phyloP scores from a whole-genome alignment of 2,329 filamentous ascomycete genomes.

The Grosmannia huntii region DNA sequence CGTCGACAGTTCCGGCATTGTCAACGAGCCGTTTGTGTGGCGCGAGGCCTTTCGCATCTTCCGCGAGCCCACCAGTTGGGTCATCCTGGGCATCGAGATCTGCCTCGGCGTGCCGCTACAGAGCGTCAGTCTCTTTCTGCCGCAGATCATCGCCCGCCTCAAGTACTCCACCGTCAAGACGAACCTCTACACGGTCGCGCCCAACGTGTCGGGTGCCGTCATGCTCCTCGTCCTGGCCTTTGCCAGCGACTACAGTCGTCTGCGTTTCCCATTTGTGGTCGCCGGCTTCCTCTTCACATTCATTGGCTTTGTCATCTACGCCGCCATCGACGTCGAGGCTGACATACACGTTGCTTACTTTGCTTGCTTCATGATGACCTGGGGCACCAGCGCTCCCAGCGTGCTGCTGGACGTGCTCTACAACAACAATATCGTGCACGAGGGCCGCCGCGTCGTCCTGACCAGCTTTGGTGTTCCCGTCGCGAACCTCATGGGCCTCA shows the following conservation, averaged over 20 bases:
- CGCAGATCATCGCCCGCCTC: constrained; percentile 13
- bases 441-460: constrained; percentile 56
- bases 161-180: constrained; percentile 36
- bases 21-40: constrained; percentile 39
- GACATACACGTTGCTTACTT: constrained; percentile 59
- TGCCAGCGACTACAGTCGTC: constrained; percentile 49
- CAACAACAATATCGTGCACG: constrained; percentile 73
- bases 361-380: constrained; percentile 70
- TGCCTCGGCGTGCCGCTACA: constrained; percentile 48
- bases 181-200: constrained; percentile 71
- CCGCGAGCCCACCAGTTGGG: constrained; percentile 32
- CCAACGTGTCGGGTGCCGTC: constrained; percentile 60
- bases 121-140: constrained; percentile 25
- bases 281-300: constrained; percentile 64
- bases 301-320: constrained; percentile 64
- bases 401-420: constrained; percentile 54
- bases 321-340: constrained; percentile 46
- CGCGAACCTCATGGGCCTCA: constrained; percentile 65
- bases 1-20: constrained; percentile 55
- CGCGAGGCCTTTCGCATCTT: constrained; percentile 39
- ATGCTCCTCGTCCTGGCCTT: constrained; percentile 65
- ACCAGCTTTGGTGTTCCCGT: constrained; percentile 62
- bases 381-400: constrained; percentile 63
- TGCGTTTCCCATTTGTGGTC: constrained; percentile 62
- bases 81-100: constrained; percentile 40